These are phyloP conservation scores for Corylus heterophylla DNA, from an alignment of 306 rosid genomes.

Conservation along the genomic window DNA sequence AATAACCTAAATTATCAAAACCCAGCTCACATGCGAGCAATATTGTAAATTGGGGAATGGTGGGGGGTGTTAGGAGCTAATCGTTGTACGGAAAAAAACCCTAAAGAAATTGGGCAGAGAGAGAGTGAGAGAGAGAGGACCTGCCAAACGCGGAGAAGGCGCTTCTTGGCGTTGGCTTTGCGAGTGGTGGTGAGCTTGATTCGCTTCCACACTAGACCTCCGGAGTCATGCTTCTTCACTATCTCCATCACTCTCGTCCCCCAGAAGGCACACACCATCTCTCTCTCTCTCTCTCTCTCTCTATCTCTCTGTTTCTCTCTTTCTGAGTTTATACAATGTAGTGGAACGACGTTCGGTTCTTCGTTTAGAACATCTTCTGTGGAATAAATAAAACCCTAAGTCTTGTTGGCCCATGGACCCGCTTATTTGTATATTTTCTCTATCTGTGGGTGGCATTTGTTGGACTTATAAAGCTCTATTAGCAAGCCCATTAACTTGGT, in stretches of 20 bases:
- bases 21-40: neutral
- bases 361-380: no score
- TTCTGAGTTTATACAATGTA: neutral
- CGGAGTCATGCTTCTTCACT: constrained; percentile 95
- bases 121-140: constrained; percentile 23
- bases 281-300: neutral
- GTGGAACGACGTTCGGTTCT: no score
- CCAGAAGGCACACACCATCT: constrained; percentile 82
- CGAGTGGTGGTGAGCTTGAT: constrained; percentile 90
- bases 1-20: neutral
- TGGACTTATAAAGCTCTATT: no score
- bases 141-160: constrained; percentile 97
- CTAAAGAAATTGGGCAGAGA: constrained; percentile 1
- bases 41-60: no score
- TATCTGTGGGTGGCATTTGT: no score
- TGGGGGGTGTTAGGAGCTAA: no score
- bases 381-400: no score
- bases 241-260: constrained; percentile 80
- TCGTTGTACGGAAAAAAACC: constrained; percentile 7
- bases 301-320: neutral
- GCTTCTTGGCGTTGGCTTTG: constrained; percentile 92
- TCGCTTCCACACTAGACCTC: constrained; percentile 90
- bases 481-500: no score
- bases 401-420: neutral
- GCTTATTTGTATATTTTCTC: no score